Evolutionary conservation across 805 yeast species (phyloP).

Genomic region (Teunomyces cretensis): DNA sequence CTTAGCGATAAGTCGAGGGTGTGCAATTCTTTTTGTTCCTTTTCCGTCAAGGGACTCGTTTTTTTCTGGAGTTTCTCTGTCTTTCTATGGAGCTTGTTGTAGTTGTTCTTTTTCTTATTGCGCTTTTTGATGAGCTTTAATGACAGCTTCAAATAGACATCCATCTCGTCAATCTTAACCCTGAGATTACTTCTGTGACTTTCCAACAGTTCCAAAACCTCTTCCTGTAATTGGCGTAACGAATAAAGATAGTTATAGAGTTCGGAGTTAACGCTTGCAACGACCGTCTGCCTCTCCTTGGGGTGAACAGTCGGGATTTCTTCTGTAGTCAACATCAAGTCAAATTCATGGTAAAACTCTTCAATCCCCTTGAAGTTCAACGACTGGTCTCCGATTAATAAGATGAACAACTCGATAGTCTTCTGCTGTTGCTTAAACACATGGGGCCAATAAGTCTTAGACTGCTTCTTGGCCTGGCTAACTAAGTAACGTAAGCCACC

Average conservation of each 20-base stretch:
- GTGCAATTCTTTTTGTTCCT: constrained; percentile 36
- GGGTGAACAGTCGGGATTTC: constrained; percentile 37
- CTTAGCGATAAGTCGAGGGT: constrained; percentile 28
- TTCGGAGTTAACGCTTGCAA: constrained; percentile 26
- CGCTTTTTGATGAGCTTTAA: constrained; percentile 45
- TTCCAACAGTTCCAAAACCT: constrained; percentile 22
- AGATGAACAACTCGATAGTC: constrained; percentile 28
- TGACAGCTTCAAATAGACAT: constrained; percentile 31
- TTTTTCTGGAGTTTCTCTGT: constrained; percentile 39
- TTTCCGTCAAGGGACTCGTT: constrained; percentile 31
- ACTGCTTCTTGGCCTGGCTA: constrained; percentile 23
- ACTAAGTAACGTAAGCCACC: constrained; percentile 44
- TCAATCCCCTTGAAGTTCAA: constrained; percentile 36
- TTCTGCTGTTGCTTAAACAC: constrained; percentile 33
- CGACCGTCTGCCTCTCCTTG: constrained; percentile 27
- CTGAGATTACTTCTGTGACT: constrained; percentile 27
- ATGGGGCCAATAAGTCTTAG: constrained; percentile 25
- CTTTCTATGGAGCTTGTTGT: constrained; percentile 35
- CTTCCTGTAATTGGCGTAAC: constrained; percentile 14
- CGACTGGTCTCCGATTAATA: constrained; percentile 34
- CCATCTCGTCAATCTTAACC: constrained; percentile 40
- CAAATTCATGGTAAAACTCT: constrained; percentile 30
- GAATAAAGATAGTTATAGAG: constrained; percentile 24
- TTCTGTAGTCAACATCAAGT: constrained; percentile 24
- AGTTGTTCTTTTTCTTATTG: constrained; percentile 39